Conservation (phyloP, 2,329 filamentous ascomycete genomes). For the Polychaeton citri region DNA sequence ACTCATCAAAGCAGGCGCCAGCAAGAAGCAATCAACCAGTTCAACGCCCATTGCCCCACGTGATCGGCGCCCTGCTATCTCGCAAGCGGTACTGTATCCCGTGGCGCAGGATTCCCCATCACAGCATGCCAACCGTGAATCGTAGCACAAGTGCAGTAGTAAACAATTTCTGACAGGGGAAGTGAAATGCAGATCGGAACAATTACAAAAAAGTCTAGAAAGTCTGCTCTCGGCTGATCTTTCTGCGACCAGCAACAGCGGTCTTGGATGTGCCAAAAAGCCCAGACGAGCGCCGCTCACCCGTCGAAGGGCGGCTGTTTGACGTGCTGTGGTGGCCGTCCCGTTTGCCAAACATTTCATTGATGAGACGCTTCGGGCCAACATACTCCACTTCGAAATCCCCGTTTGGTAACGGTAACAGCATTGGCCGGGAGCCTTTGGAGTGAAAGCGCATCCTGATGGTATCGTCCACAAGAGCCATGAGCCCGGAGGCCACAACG, state of each 20-base stretch:
- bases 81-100: too few species aligned
- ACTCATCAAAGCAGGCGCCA: too few species aligned
- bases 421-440: constrained; percentile 37
- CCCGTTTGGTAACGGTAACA: constrained; percentile 38
- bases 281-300: constrained; percentile 6
- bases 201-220: neutral
- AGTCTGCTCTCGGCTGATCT: neutral
- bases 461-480: constrained; percentile 79
- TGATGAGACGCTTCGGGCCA: constrained; percentile 47
- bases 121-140: too few species aligned
- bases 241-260: neutral
- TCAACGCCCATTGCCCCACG: too few species aligned
- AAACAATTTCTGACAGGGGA: too few species aligned
- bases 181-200: too few species aligned
- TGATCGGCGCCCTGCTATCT: too few species aligned
- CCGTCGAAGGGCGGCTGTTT: constrained; percentile 10
- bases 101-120: too few species aligned
- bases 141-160: too few species aligned
- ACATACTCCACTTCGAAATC: constrained; percentile 49
- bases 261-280: neutral
- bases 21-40: too few species aligned
- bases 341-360: constrained; percentile 46
- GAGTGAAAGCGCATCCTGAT: constrained; percentile 67
- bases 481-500: constrained; percentile 77
- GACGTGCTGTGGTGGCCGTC: constrained; percentile 11